These are phyloP conservation scores for Solanum virginianum DNA, from an alignment of 257 asterid species.

Conservation along the genomic window DNA sequence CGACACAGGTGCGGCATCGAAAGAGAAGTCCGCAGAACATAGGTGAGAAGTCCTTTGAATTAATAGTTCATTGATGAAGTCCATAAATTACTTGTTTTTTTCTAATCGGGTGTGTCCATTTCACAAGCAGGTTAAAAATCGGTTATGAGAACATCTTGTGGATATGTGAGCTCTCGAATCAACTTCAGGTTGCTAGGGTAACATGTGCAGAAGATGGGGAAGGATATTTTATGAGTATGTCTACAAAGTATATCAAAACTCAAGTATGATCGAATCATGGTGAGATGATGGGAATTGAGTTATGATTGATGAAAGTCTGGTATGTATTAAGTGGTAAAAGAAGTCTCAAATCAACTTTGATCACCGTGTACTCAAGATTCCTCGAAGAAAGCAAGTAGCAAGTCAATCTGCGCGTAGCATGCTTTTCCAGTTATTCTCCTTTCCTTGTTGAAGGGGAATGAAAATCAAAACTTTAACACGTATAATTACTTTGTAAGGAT, in stretches of 20 bases:
- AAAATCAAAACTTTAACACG: neutral
- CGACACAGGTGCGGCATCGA: too few relatives aligned
- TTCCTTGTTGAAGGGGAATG: neutral
- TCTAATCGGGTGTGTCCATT: neutral
- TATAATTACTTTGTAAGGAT: neutral
- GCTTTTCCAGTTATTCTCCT: neutral
- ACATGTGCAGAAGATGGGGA: neutral
- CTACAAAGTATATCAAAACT: neutral
- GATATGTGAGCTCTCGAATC: neutral
- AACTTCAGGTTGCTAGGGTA: neutral
- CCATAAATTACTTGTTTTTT: neutral
- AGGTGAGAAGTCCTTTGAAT: neutral
- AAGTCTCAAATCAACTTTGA: neutral
- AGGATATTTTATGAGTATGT: neutral
- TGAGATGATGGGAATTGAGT: neutral
- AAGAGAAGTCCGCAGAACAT: too few relatives aligned
- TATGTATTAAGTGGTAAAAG: neutral
- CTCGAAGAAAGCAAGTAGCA: neutral
- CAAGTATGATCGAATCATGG: neutral
- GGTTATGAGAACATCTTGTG: neutral
- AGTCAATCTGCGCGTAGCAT: neutral
- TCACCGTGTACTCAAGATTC: neutral
- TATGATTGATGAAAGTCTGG: neutral
- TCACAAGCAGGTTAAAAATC: neutral
- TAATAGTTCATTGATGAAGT: neutral